These are phyloP conservation scores for Monosporozyma solicola DNA, from an alignment of 805 yeast species.

Conservation along the genomic window DNA sequence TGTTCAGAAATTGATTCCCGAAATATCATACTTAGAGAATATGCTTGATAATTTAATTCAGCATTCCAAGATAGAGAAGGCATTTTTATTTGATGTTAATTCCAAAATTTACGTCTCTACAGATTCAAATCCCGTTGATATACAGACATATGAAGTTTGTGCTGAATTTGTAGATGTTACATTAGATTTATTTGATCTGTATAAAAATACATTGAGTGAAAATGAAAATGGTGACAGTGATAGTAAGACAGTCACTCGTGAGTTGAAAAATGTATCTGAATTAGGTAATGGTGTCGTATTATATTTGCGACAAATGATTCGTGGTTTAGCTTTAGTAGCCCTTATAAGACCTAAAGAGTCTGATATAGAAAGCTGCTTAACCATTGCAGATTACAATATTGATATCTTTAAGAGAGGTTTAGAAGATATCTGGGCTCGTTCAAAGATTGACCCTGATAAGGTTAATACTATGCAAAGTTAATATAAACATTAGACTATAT, in stretches of 20 bases:
- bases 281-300: slow-evolving; percentile 78
- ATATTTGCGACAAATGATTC: slow-evolving; percentile 82
- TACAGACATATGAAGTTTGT: slow-evolving; percentile 91
- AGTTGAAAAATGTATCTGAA: slow-evolving; percentile 58
- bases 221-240: not conserved
- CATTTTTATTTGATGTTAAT: slow-evolving; percentile 82
- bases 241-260: slow-evolving; percentile 19
- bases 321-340: slow-evolving; percentile 87
- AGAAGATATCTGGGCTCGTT: slow-evolving; percentile 48
- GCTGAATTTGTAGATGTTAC: slow-evolving; percentile 95
- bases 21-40: slow-evolving; percentile 79
- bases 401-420: slow-evolving; percentile 68
- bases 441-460: slow-evolving; percentile 14
- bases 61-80: slow-evolving; percentile 85
- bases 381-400: slow-evolving; percentile 84
- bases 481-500: not conserved
- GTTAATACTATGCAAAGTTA: not conserved
- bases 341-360: slow-evolving; percentile 60
- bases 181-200: slow-evolving; percentile 72
- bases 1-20: slow-evolving; percentile 84
- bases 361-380: slow-evolving; percentile 38
- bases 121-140: slow-evolving; percentile 91
- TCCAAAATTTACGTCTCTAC: slow-evolving; percentile 94
- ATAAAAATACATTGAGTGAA: slow-evolving; percentile 27
- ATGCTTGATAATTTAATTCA: slow-evolving; percentile 81